Evolutionary conservation across 2,329 filamentous ascomycete genomes (phyloP), one percentile per base, ranked within the genome.

Genomic region (Teratosphaeria gauchensis): DNA sequence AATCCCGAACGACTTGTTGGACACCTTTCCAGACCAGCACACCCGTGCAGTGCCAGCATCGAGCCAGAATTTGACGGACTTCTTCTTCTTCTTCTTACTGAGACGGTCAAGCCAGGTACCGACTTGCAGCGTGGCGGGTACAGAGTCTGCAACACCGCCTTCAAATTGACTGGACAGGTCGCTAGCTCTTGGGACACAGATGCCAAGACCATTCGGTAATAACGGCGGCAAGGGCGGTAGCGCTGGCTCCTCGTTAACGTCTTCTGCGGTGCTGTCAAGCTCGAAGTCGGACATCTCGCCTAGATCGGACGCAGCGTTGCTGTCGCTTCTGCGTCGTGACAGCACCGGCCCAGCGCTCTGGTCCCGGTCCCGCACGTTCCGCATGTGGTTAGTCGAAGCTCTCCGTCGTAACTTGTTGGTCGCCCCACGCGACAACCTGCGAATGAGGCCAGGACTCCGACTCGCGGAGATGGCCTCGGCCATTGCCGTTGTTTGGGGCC

Each of bases 331-430:
- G 59, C 90, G 83, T 62, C 92, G 85, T 73, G 95, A 84, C 56
- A 96, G 88, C 58, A 91, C 88, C 1, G 94, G 94, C 0, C 94
- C 94, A 30, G 91, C 87, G 70, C 92, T 96, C 62, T 89, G 86
- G 69, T 96, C 91, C 51, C 92, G 85, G 71, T 87, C 90, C 5
- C 75, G 71, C 61, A 86, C 84, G 42, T 32, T 55, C 32, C 54
- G 54, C 21, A 88, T 83, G 52, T 88, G 83, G 0, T 86, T 86
- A 2, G 89, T 91, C 16, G 90, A 95, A 62, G 88, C 86, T 61
- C 92, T 83, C 62, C 91, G 84, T 61, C 86, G 82, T 72, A 79
- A 87, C 75, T 81, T 86, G 73, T 84, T 86, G 53, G 84, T 84
- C 5, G 91, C 90, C 62, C 87, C 85, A 66, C 88, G 89, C 33